Evolutionary conservation across 805 yeast species (phyloP), one percentile per base, ranked within the genome.

Genomic region (Torulaspora franciscae): DNA sequence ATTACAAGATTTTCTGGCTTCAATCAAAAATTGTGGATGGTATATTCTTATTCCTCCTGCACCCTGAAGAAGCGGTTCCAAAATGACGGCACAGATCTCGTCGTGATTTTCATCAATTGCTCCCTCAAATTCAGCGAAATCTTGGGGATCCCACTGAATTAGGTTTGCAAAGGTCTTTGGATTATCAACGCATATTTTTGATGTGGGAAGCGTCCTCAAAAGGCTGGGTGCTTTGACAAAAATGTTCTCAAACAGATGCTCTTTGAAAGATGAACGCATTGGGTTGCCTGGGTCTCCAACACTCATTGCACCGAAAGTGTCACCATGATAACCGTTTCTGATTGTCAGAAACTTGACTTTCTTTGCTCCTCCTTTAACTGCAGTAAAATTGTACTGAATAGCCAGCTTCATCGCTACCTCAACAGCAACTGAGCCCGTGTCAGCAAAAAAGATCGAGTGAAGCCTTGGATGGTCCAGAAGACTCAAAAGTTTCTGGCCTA

Each of bases 401-500:
- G 69, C 66, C 58, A 68, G 53, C 42, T 69, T 69, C 56, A 69
- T 55, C 1, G 70, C 67, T 28, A 67, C 67, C 48, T 69, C 73
- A 17, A 69, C 70, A 7, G 69, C 66, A 10, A 66, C 68, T 15
- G 62, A 59, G 11, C 62, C 62, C 27, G 61, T 54, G 42, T 58
- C 64, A 5, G 61, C 60, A 22, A 58, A 44, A 37, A 58, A 58
- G 22, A 55, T 49, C 19, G 50, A 46, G 7, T 52, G 49, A 11
- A 59, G 45, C 17, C 50, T 32, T 2, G 38, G 41, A 33, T 50
- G 53, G 39, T 69, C 67, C 15, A 65, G 58, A 37, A 68, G 26
- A 11, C 59, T 48, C 7, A 69, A 37, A 3, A 69, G 57, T 42
- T 62, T 62, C 32, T 61, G 59, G 26, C 48, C 64, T 49, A 56